Evolutionary conservation across 306 rosid genomes (phyloP).

Genomic region (Fagus crenata): DNA sequence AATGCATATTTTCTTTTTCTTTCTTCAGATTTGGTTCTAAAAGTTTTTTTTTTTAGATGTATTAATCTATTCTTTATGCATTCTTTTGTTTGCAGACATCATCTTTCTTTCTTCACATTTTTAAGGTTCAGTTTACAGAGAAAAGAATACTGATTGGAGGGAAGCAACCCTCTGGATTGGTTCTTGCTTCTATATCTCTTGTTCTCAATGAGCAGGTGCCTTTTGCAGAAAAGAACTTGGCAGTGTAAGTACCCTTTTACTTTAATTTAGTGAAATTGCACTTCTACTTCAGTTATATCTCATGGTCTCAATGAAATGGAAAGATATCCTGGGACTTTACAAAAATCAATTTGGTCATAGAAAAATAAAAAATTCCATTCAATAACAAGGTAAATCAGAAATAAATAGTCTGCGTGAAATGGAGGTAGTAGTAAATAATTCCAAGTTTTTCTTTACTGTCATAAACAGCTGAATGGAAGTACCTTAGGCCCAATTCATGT

Average conservation of each 20-base stretch:
- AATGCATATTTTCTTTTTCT: not conserved
- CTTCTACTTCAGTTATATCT: constrained; percentile 21
- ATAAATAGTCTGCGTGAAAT: not conserved
- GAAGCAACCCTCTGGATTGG: constrained; percentile 84
- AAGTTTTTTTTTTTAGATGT: not conserved
- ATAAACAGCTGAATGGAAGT: not conserved
- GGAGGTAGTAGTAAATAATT: not conserved
- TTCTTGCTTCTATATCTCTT: constrained; percentile 69
- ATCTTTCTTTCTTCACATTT: constrained; percentile 83
- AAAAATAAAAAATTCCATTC: not conserved
- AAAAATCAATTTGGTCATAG: not conserved
- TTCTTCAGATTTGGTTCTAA: constrained; percentile 18
- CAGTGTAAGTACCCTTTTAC: constrained; percentile 62
- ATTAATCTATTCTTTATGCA: constrained; percentile 29
- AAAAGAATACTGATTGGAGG: constrained; percentile 79
- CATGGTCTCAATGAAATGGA: constrained; percentile 24
- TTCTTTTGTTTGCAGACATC: constrained; percentile 69
- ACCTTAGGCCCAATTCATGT: not conserved
- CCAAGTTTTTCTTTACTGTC: too few species aligned
- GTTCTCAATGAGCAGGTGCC: constrained; percentile 87
- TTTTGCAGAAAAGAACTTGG: constrained; percentile 57
- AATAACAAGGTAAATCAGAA: not conserved
- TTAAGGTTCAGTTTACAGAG: constrained; percentile 77
- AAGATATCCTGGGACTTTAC: not conserved
- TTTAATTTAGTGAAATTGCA: constrained; percentile 22